phyloP scores from a whole-genome alignment of 164 flowering plant species.

The Brasenia schreberi region DNA sequence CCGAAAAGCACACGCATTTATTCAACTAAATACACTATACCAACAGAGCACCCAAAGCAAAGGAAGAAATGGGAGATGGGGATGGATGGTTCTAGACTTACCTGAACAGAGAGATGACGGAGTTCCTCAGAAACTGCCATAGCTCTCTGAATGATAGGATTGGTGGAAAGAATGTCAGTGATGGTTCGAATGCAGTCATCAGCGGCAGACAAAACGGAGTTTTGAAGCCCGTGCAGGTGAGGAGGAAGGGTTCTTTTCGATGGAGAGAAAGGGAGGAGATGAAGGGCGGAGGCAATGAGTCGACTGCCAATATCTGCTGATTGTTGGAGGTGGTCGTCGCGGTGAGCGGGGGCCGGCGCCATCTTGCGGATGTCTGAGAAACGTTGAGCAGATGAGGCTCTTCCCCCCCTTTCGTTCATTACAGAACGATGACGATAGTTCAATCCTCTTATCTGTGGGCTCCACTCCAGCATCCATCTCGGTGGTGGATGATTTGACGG shows the following conservation, averaged over 20 bases:
- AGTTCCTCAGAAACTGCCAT: constrained; percentile 21
- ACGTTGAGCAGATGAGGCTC: too few relatives aligned
- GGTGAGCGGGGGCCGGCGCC: background rate
- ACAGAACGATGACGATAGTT: too few relatives aligned
- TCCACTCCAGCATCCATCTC: too few relatives aligned
- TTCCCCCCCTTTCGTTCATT: too few relatives aligned
- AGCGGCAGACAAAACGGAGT: constrained; percentile 16
- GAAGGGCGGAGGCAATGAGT: constrained; percentile 3
- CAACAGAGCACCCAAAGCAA: background rate
- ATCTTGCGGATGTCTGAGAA: background rate
- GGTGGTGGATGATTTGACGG: too few relatives aligned
- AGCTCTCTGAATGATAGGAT: constrained; percentile 27
- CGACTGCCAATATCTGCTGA: background rate
- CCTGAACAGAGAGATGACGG: constrained; percentile 26
- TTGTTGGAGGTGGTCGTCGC: background rate
- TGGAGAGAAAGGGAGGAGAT: background rate
- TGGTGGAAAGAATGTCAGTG: constrained; percentile 16
- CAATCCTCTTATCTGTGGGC: too few relatives aligned
- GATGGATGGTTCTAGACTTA: constrained; percentile 1
- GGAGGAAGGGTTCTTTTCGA: background rate
- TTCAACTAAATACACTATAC: background rate
- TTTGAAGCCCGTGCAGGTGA: constrained; percentile 7
- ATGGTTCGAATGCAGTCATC: constrained; percentile 18
- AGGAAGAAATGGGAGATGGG: background rate
- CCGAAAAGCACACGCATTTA: background rate